phyloP scores from a whole-genome alignment of 2,329 filamentous ascomycete genomes.

The Alternaria sp. region DNA sequence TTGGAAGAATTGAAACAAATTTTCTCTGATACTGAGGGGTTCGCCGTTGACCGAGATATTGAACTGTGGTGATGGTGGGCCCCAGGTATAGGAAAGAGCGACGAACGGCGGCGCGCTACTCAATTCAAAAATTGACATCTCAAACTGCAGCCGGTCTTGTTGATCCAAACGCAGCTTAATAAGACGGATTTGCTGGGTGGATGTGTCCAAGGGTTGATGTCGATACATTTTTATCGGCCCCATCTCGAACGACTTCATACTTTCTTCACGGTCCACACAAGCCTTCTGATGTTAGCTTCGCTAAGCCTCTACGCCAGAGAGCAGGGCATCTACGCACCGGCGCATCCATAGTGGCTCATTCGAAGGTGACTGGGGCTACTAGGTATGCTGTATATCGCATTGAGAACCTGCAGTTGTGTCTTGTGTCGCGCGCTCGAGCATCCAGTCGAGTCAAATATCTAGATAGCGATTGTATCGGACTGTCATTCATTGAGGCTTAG shows the following conservation, averaged over 20 bases:
- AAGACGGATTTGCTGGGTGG: not conserved
- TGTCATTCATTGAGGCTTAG: too few relatives aligned
- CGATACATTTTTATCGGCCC: not conserved
- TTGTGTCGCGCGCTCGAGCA: too few relatives aligned
- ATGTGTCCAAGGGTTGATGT: not conserved
- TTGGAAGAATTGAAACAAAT: not conserved
- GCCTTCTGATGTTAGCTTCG: not conserved
- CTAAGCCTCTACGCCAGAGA: too few relatives aligned
- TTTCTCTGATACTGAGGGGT: not conserved
- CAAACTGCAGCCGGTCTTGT: not conserved
- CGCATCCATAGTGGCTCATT: not conserved
- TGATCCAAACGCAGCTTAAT: not conserved
- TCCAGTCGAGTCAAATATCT: too few relatives aligned
- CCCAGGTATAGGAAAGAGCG: not conserved
- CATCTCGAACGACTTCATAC: not conserved
- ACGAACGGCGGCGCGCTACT: not conserved
- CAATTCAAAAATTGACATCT: rapidly evolving
- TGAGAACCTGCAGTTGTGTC: too few relatives aligned
- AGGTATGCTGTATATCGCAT: too few relatives aligned
- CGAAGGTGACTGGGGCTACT: not conserved
- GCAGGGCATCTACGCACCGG: not conserved
- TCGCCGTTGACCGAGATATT: not conserved
- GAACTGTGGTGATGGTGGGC: not conserved
- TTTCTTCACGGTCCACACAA: not conserved
- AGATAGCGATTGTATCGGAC: too few relatives aligned